phyloP scores from a whole-genome alignment of 2,329 filamentous ascomycete species.

The Fusarium tanahbumbuense region DNA sequence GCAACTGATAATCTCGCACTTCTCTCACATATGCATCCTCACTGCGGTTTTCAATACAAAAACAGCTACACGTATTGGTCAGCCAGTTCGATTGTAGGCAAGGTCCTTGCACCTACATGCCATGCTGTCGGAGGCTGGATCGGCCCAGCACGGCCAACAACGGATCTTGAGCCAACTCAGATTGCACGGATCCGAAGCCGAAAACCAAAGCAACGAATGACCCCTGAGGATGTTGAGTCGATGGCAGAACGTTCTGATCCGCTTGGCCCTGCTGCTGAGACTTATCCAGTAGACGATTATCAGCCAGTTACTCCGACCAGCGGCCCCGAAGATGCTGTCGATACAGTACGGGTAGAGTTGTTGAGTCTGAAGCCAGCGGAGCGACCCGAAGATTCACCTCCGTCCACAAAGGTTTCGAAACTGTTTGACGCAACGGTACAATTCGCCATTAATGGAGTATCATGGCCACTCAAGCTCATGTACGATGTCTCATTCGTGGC shows the following conservation, averaged over 20 bases:
- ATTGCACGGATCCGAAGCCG: slow-evolving; percentile 75
- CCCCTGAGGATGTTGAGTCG: slow-evolving; percentile 68
- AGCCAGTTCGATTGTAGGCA: slow-evolving; percentile 76
- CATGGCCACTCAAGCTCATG: slow-evolving; percentile 71
- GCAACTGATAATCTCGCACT: slow-evolving; percentile 73
- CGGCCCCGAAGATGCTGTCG: slow-evolving; percentile 66
- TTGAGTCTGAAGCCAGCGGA: slow-evolving; percentile 67
- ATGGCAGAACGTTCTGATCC: slow-evolving; percentile 77
- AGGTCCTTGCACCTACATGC: slow-evolving; percentile 79
- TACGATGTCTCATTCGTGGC: slow-evolving; percentile 74
- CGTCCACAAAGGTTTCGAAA: slow-evolving; percentile 52
- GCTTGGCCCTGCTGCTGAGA: slow-evolving; percentile 70
- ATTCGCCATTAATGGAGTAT: slow-evolving; percentile 72
- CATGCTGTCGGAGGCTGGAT: slow-evolving; percentile 79
- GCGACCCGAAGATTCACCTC: slow-evolving; percentile 37
- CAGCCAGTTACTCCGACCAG: slow-evolving; percentile 66
- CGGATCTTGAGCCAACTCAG: slow-evolving; percentile 74
- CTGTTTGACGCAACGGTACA: slow-evolving; percentile 71
- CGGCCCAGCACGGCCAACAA: slow-evolving; percentile 75
- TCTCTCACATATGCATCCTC: slow-evolving; percentile 74
- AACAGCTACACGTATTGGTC: slow-evolving; percentile 82
- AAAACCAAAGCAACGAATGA: slow-evolving; percentile 66
- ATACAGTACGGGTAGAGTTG: slow-evolving; percentile 77
- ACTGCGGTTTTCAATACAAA: slow-evolving; percentile 81
- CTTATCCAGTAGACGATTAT: slow-evolving; percentile 76